Conservation (phyloP, 441 rosid genomes). For the Metrosideros polymorpha region DNA sequence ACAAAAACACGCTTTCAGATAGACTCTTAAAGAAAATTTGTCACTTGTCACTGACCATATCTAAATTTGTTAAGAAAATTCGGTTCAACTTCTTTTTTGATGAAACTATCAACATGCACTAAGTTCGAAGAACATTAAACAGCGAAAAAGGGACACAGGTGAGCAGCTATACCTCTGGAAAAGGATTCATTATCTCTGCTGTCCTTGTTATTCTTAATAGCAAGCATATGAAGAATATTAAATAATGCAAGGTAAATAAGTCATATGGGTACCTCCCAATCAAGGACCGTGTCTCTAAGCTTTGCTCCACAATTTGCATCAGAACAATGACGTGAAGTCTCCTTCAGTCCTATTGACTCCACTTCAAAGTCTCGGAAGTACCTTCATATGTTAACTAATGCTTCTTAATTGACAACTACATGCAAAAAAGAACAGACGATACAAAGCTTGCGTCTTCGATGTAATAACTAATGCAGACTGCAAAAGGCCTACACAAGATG, state of each 20-base stretch:
- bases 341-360: slow-evolving; percentile 92
- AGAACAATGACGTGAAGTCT: slow-evolving; percentile 77
- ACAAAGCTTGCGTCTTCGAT: not conserved
- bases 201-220: not conserved
- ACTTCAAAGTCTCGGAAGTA: slow-evolving; percentile 90
- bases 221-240: not conserved
- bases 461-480: not conserved
- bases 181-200: not conserved
- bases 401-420: not conserved
- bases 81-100: not conserved
- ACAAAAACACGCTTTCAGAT: not conserved
- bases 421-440: not conserved
- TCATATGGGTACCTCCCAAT: slow-evolving; percentile 78
- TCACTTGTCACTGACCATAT: not conserved
- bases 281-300: slow-evolving; percentile 90
- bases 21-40: not conserved
- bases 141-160: not conserved
- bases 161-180: not conserved
- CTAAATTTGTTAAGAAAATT: not conserved
- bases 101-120: not conserved
- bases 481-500: not conserved
- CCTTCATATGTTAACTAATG: slow-evolving; percentile 28
- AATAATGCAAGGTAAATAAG: not conserved
- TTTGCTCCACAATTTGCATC: slow-evolving; percentile 58
- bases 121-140: not conserved